A percentile compares a stretch with the other conserved stretches of the same genome.
These are phyloP conservation scores for Sugiyamaella mastotermitis DNA, from an alignment of 805 yeast genomes.

Conservation along the genomic window DNA sequence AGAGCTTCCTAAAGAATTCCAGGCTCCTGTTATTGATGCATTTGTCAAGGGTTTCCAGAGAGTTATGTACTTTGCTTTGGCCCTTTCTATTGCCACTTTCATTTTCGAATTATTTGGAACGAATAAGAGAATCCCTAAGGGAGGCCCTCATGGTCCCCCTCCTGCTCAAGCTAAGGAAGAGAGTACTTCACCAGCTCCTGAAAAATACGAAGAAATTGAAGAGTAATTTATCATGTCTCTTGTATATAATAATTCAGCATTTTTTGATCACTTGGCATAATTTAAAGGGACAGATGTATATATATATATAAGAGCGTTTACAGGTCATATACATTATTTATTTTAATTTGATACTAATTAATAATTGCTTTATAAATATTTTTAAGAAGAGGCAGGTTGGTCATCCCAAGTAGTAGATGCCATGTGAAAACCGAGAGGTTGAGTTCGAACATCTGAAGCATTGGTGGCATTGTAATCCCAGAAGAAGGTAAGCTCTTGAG, in stretches of 20 bases:
- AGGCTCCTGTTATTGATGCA: constrained; percentile 4
- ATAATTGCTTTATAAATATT: too few relatives aligned
- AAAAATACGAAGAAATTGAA: too few relatives aligned
- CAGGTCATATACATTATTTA: too few relatives aligned
- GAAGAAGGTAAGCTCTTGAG: constrained; percentile 27
- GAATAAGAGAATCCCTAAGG: constrained; percentile 6
- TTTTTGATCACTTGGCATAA: too few relatives aligned
- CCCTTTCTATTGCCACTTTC: constrained; percentile 1
- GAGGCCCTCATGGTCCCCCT: background rate
- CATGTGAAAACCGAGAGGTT: constrained; percentile 3
- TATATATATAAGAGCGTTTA: too few relatives aligned
- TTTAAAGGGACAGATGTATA: too few relatives aligned
- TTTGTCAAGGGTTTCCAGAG: constrained; percentile 8
- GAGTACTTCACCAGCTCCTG: too few relatives aligned
- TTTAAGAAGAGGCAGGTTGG: constrained; percentile 2
- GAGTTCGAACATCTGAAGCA: constrained; percentile 7
- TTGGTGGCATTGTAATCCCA: constrained; percentile 23
- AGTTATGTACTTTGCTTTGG: constrained; percentile 11
- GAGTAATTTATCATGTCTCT: too few relatives aligned
- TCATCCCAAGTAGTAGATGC: constrained; percentile 12
- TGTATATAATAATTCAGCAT: too few relatives aligned
- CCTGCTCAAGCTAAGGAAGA: background rate
- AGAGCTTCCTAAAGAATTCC: constrained; percentile 2
- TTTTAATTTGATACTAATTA: too few relatives aligned
- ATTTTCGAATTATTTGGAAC: constrained; percentile 4